Percentiles rank a stretch among this genome's conserved stretches.
Conservation (phyloP, 1,284 basidiomycete species). For the Phlebopus sp. region DNA sequence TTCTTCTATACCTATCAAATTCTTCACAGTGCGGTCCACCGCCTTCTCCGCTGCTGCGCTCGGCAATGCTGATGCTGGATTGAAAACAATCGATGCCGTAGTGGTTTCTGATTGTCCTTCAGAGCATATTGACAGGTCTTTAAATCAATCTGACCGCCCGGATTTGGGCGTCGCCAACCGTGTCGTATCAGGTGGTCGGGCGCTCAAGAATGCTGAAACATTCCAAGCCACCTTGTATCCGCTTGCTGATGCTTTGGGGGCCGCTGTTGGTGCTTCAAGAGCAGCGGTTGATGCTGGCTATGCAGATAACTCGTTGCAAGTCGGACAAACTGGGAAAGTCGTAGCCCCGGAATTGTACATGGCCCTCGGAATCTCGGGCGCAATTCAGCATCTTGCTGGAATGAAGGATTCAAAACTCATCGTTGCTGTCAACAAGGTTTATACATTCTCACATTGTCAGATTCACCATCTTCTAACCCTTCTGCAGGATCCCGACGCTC, state of each 20-base stretch:
- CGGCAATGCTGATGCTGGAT: constrained; percentile 51
- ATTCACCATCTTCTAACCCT: constrained; percentile 12
- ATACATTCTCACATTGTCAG: background rate
- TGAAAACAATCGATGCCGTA: constrained; percentile 66
- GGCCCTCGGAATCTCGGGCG: constrained; percentile 96
- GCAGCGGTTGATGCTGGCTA: constrained; percentile 99
- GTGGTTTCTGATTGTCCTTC: constrained; percentile 62
- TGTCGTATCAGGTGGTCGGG: constrained; percentile 94
- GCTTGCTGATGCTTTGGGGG: constrained; percentile 86
- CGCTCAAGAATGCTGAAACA: constrained; percentile 92
- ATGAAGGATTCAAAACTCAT: constrained; percentile 99
- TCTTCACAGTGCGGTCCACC: constrained; percentile 96
- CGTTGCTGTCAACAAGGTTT: constrained; percentile 95
- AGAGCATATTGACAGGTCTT: constrained; percentile 78
- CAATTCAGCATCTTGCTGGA: constrained; percentile 96
- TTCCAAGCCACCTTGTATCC: constrained; percentile 90
- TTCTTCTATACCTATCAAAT: constrained; percentile 75
- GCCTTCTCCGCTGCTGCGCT: constrained; percentile 78
- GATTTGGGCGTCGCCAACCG: constrained; percentile 87
- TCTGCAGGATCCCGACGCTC: constrained; percentile 88
- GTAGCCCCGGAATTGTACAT: constrained; percentile 95
- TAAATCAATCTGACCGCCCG: constrained; percentile 91
- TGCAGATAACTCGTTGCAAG: constrained; percentile 97
- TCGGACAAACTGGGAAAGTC: constrained; percentile 98
- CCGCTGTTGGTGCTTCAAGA: constrained; percentile 95